Base-by-base conservation (phyloP, 2,329 filamentous ascomycete genomes). In the Hirsutella rhossiliensis region DNA sequence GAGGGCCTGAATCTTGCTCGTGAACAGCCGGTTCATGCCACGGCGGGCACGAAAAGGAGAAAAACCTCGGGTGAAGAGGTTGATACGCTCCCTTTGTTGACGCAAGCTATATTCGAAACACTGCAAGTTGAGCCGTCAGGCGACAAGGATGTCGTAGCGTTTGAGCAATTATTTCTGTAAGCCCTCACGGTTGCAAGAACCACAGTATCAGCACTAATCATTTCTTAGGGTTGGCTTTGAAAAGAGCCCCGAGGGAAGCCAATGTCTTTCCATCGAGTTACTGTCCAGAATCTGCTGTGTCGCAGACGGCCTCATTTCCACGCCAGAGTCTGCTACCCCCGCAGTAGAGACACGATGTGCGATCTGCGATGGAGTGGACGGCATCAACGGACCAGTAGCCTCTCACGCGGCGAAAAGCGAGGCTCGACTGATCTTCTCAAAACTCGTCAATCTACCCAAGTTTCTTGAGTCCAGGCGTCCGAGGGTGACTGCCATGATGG, bases 401-500 rank as follows among this genome's bases (percentile, higher is more conserved):
- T 40, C 48, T 29, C 44, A 50, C 3, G 27, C 43, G 12, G 44
- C 47, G 19, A 66, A 65, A 59, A 62, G 51, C n/a, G 50, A 55
- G 11, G 67, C 69, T 3, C 63, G 73, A 29, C 50, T 52, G 2
- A 60, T 71, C 11, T 72, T 82, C 45, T 54, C 58, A 12, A 67
- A 62, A 20, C 50, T 82, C 8, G 58, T 75, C 43, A 57, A 67
- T 31, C 59, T 65, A 2, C 54, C 65, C 1, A 54, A 56, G 9
- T 77, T 82, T 48, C 49, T 66, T 4, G 66, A 73, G 45, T 77
- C 76, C 18, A 72, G 73, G n/a, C 72, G 70, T 39, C 70, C 78
- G 31, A 74, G 87, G 40, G 71, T 94, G 34, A 69, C 78, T 47
- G 80, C 82, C 11, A 87, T 92, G 78, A 62, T 82, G 46, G 73